phyloP scores from a whole-genome alignment of 116 monocot species.

The Cymodocea nodosa region DNA sequence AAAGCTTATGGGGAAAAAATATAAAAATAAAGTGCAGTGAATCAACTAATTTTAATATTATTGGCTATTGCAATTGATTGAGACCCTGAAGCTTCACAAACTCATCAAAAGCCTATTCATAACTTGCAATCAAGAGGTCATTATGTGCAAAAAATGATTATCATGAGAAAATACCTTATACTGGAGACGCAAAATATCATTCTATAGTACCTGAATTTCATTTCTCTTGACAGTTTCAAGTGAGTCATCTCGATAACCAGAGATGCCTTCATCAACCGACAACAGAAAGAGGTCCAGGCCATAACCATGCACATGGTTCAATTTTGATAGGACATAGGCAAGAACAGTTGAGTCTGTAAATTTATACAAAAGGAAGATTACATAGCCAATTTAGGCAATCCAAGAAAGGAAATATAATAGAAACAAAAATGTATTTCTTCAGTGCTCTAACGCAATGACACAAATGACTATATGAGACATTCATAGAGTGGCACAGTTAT shows the following conservation, averaged over 20 bases:
- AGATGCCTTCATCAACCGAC: conserved; percentile 97
- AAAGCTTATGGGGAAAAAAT: no score
- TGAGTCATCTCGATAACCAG: conserved; percentile 96
- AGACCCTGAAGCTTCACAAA: no score
- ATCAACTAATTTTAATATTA: no score
- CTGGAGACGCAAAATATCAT: background rate
- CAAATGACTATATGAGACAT: background rate
- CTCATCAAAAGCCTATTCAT: no score
- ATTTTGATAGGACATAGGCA: conserved; percentile 86
- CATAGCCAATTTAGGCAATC: background rate
- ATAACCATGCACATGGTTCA: conserved; percentile 72
- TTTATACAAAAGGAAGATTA: background rate
- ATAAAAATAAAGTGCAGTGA: no score
- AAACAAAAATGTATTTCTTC: background rate
- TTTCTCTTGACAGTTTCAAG: conserved; percentile 99
- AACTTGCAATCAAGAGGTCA: no score
- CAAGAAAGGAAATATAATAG: background rate
- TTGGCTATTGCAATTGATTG: no score
- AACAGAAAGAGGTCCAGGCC: conserved; percentile 87
- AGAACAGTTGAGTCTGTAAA: conserved; percentile 96
- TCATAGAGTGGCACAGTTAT: background rate
- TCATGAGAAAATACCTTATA: background rate
- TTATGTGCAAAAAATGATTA: no score
- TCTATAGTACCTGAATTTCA: conserved; percentile 67
- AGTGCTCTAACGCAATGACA: no score